Evolutionary conservation across 192 early-diverging fungal species (phyloP).

Genomic region (Umbelopsis isabellina): DNA sequence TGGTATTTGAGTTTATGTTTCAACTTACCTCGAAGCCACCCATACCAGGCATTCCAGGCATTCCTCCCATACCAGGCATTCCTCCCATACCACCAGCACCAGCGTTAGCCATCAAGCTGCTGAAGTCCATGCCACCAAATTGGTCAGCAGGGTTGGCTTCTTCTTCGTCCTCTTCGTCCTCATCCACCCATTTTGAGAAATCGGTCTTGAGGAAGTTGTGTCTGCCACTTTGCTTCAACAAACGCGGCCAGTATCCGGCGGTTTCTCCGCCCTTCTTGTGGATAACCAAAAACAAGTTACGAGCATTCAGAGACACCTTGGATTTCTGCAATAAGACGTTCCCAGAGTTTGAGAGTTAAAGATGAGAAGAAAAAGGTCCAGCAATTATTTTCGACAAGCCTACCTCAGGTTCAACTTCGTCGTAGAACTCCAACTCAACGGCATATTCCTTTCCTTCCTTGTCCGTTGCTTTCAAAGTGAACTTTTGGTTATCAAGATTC

Average conservation of each 20-base stretch:
- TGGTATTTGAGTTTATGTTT: not conserved
- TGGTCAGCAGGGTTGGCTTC: conserved; percentile 38
- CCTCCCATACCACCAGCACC: conserved; percentile 35
- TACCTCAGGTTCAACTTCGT: conserved; percentile 75
- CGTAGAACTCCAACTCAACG: conserved; percentile 74
- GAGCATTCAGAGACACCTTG: conserved; percentile 65
- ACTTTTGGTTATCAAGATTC: conserved; percentile 50
- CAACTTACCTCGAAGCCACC: conserved; percentile 23
- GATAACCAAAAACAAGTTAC: conserved; percentile 69
- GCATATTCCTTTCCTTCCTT: conserved; percentile 66
- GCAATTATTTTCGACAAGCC: not conserved
- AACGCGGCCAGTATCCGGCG: conserved; percentile 79
- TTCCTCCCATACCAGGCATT: conserved; percentile 33
- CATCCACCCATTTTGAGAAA: conserved; percentile 89
- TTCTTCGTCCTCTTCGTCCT: conserved; percentile 90
- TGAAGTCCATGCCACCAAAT: conserved; percentile 56
- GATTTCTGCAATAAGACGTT: conserved; percentile 38
- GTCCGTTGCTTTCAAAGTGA: conserved; percentile 67
- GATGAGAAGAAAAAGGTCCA: not conserved
- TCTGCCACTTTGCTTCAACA: conserved; percentile 69
- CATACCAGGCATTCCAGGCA: conserved; percentile 61
- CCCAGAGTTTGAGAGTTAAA: not conserved
- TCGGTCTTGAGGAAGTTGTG: conserved; percentile 86
- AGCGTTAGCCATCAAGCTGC: conserved; percentile 54
- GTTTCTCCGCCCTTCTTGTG: conserved; percentile 69